Evolutionary conservation across 108 stramenopile species (phyloP).

Genomic region (Nannochloropsis gaditana): DNA sequence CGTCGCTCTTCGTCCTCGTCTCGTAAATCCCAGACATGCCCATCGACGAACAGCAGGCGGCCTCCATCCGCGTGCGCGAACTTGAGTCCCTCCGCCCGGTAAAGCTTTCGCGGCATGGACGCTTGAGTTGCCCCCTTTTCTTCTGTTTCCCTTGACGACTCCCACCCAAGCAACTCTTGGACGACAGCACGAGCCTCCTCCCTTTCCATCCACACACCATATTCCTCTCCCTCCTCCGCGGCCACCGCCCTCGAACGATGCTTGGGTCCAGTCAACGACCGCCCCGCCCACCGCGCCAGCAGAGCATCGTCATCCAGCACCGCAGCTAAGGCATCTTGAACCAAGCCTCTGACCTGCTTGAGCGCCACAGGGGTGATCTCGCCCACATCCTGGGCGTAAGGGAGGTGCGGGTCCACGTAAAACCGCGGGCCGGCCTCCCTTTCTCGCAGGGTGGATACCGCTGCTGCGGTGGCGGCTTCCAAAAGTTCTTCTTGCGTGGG

Average conservation of each 20-base stretch:
- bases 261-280: background rate
- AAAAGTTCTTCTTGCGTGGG: slow-evolving; percentile 34
- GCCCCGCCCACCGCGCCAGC: background rate
- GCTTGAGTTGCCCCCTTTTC: background rate
- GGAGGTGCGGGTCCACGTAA: background rate
- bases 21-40: slow-evolving; percentile 1
- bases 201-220: background rate
- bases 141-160: background rate
- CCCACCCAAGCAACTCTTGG: background rate
- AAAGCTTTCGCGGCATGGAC: background rate
- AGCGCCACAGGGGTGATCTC: background rate
- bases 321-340: background rate
- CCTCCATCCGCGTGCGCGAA: background rate
- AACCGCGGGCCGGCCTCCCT: background rate
- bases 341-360: background rate
- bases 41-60: background rate
- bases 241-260: background rate
- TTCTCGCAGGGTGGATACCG: background rate
- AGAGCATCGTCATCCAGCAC: background rate
- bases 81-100: background rate
- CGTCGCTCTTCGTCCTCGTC: slow-evolving; percentile 14
- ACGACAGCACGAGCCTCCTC: background rate
- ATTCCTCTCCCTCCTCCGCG: background rate
- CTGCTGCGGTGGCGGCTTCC: background rate
- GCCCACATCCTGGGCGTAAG: background rate